Evolutionary conservation across 2,329 filamentous ascomycete species (phyloP).

Genomic region (Lasiodiplodia theobromae): DNA sequence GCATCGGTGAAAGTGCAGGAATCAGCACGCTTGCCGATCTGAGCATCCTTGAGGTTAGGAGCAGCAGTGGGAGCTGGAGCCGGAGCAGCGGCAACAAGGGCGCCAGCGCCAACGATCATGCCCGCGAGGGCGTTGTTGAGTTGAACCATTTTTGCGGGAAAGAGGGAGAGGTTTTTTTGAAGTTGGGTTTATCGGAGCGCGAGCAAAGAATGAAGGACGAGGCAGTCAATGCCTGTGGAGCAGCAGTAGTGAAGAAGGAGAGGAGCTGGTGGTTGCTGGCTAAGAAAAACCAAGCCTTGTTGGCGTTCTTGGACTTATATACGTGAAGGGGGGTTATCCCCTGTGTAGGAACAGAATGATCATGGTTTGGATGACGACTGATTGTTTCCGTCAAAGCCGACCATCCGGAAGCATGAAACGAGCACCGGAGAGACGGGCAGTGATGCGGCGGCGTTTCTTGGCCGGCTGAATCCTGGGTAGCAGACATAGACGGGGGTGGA

Average conservation of each 20-base stretch:
- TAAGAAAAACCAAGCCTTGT: slow-evolving; percentile 23
- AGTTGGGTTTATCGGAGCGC: background rate
- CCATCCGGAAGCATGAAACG: slow-evolving; percentile 7
- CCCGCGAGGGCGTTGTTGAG: slow-evolving; percentile 27
- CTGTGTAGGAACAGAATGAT: background rate
- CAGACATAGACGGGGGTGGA: background rate
- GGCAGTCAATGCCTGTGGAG: slow-evolving; percentile 20
- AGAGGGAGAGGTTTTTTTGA: background rate
- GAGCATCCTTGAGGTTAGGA: slow-evolving; percentile 31
- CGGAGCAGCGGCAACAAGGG: slow-evolving; percentile 23
- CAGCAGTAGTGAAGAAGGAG: slow-evolving; percentile 4
- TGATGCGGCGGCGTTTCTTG: slow-evolving; percentile 3
- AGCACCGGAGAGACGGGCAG: slow-evolving; percentile 2
- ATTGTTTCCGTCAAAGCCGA: background rate
- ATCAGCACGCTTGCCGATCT: slow-evolving; percentile 34
- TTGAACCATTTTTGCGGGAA: slow-evolving; percentile 22
- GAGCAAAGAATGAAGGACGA: slow-evolving; percentile 16
- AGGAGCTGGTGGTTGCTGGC: slow-evolving; percentile 25
- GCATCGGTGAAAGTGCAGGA: slow-evolving; percentile 63
- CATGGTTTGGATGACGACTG: background rate
- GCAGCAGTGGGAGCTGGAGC: slow-evolving; percentile 30
- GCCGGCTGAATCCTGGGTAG: background rate
- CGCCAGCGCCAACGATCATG: slow-evolving; percentile 29
- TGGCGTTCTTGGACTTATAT: slow-evolving; percentile 20
- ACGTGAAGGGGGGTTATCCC: background rate